A percentile compares a stretch with the other conserved stretches of the same genome.
Conservation (phyloP, 2,329 filamentous ascomycete genomes). For the Pseudopyricularia javanii region DNA sequence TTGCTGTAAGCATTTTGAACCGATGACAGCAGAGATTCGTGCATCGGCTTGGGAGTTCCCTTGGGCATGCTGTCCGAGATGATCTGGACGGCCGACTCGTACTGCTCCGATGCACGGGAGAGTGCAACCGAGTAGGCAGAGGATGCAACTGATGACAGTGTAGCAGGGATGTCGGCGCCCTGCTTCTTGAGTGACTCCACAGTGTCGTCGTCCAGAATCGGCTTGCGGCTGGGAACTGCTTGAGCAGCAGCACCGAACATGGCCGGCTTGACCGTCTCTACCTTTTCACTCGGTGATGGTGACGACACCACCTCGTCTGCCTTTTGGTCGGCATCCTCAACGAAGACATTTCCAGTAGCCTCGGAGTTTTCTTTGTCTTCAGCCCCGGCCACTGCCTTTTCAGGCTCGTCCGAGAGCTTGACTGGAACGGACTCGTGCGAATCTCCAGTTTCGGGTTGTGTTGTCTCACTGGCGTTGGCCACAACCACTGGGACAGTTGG, state of each 20-base stretch:
- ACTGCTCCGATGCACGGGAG: slow-evolving; percentile 53
- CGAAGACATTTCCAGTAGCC: not conserved
- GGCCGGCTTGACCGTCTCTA: slow-evolving; percentile 27
- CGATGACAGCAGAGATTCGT: slow-evolving; percentile 57
- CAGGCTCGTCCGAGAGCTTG: slow-evolving; percentile 8
- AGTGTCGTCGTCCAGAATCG: slow-evolving; percentile 36
- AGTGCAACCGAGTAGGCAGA: slow-evolving; percentile 52
- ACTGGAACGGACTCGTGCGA: slow-evolving; percentile 11
- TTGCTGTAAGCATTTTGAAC: slow-evolving; percentile 57
- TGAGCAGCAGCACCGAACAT: slow-evolving; percentile 39
- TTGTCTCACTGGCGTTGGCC: not conserved
- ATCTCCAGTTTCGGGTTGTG: not conserved
- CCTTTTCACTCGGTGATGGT: slow-evolving; percentile 13
- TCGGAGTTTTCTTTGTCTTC: slow-evolving; percentile 3
- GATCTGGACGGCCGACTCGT: slow-evolving; percentile 53
- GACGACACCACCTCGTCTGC: slow-evolving; percentile 7
- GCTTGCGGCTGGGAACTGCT: slow-evolving; percentile 31
- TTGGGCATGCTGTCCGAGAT: slow-evolving; percentile 51
- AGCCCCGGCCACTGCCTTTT: slow-evolving; percentile 8
- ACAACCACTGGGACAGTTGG: not conserved
- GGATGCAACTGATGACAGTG: slow-evolving; percentile 12
- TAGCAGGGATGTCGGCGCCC: slow-evolving; percentile 14
- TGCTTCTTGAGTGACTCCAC: slow-evolving; percentile 21
- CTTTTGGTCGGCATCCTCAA: slow-evolving; percentile 8
- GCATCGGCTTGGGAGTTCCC: slow-evolving; percentile 55